These are phyloP conservation scores for Silene vulgaris DNA, from an alignment of 179 eudicot genomes.

Conservation along the genomic window DNA sequence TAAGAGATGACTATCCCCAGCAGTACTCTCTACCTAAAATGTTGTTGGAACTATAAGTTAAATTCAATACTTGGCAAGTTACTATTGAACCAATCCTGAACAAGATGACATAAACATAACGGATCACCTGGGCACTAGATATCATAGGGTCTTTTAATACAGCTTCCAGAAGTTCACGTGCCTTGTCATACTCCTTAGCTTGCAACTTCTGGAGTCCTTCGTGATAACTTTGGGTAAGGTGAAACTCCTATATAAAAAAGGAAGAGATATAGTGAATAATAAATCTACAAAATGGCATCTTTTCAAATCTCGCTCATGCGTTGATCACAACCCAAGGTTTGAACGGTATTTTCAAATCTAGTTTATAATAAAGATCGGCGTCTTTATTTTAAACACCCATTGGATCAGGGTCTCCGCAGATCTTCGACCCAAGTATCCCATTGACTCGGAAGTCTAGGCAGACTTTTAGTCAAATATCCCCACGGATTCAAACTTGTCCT, in stretches of 20 bases:
- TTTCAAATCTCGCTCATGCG: background rate
- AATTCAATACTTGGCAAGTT: background rate
- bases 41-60: slow-evolving; percentile 19
- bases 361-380: too few species aligned
- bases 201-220: slow-evolving; percentile 85
- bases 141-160: slow-evolving; percentile 82
- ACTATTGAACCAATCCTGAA: slow-evolving; percentile 7
- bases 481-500: too few species aligned
- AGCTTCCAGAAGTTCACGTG: slow-evolving; percentile 73
- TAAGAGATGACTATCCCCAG: slow-evolving; percentile 78
- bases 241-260: slow-evolving; percentile 69
- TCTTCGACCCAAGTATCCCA: too few species aligned
- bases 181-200: slow-evolving; percentile 75
- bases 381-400: too few species aligned
- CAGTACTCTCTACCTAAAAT: slow-evolving; percentile 58
- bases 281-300: background rate
- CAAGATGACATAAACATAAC: background rate
- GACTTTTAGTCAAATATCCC: too few species aligned
- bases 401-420: too few species aligned
- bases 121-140: slow-evolving; percentile 62
- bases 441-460: too few species aligned
- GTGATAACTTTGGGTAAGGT: slow-evolving; percentile 84
- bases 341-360: too few species aligned
- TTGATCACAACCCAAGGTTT: too few species aligned
- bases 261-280: background rate